Evolutionary conservation across 2,329 filamentous ascomycete species (phyloP).

Genomic region (Proliferodiscus dingleyae): DNA sequence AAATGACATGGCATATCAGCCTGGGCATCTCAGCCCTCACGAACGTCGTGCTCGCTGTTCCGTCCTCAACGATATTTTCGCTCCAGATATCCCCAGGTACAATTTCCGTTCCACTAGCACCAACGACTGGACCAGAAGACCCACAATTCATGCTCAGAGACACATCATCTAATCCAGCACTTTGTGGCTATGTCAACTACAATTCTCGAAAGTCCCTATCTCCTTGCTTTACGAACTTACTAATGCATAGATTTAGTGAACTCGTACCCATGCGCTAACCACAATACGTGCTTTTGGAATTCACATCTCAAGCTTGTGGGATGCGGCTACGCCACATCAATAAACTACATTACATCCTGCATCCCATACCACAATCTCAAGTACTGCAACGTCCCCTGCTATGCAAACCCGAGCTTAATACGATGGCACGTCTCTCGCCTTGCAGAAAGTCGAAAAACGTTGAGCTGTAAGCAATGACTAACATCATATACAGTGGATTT

Average conservation of each 20-base stretch:
- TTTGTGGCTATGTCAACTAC: conserved; percentile 9
- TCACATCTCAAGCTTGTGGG: conserved; percentile 11
- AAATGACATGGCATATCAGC: neutral
- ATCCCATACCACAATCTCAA: conserved; percentile 8
- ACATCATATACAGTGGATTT: conserved; percentile 1
- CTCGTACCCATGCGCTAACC: conserved; percentile 12
- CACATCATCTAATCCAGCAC: neutral
- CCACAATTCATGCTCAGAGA: neutral
- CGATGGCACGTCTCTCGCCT: conserved; percentile 6
- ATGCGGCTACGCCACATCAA: conserved; percentile 11
- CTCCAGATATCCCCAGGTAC: neutral
- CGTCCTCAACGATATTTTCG: neutral
- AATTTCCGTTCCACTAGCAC: neutral
- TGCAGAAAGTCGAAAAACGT: too few relatives aligned
- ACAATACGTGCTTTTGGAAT: conserved; percentile 16
- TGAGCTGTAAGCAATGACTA: neutral
- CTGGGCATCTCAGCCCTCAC: neutral
- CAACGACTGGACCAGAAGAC: neutral
- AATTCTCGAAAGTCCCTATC: conserved; percentile 1
- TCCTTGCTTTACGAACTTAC: neutral
- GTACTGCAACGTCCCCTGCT: conserved; percentile 9
- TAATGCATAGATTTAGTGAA: conserved; percentile 6
- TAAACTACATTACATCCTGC: conserved; percentile 16
- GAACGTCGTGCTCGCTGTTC: neutral
- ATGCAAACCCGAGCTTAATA: conserved; percentile 12